These are phyloP conservation scores for Tetrahymena borealis DNA, from an alignment of 73 alveolate species.

Conservation along the genomic window DNA sequence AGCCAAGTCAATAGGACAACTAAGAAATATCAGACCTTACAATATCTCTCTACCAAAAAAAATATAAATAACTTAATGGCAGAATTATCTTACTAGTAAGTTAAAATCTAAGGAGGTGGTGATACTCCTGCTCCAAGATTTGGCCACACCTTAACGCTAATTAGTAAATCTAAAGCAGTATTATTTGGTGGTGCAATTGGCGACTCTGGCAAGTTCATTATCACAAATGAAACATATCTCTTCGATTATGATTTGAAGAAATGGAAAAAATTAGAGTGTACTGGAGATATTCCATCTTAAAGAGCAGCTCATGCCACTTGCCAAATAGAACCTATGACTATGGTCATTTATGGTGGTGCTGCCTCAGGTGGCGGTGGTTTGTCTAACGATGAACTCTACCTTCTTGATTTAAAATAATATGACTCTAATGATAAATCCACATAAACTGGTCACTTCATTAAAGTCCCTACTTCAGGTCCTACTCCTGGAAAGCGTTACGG, in stretches of 20 bases:
- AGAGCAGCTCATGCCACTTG: slow-evolving; percentile 58
- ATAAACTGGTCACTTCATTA: slow-evolving; percentile 22
- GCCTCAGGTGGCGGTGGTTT: slow-evolving; percentile 37
- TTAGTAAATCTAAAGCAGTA: slow-evolving; percentile 72
- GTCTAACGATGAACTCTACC: slow-evolving; percentile 50
- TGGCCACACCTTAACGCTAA: slow-evolving; percentile 83
- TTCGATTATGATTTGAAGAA: slow-evolving; percentile 46
- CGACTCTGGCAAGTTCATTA: background rate
- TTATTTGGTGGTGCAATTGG: slow-evolving; percentile 71
- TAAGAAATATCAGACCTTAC: too few relatives aligned
- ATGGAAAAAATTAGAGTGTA: slow-evolving; percentile 47
- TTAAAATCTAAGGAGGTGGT: slow-evolving; percentile 16
- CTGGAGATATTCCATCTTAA: slow-evolving; percentile 47
- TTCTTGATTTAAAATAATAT: slow-evolving; percentile 28
- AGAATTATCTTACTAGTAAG: background rate
- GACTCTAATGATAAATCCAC: slow-evolving; percentile 24
- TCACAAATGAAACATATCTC: slow-evolving; percentile 35
- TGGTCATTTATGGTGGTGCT: slow-evolving; percentile 54
- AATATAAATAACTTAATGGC: background rate
- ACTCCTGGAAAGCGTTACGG: slow-evolving; percentile 54
- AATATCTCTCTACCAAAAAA: too few relatives aligned
- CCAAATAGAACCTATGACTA: slow-evolving; percentile 24
- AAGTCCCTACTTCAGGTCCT: slow-evolving; percentile 40
- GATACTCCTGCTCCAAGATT: slow-evolving; percentile 68
- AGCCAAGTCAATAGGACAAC: background rate